A percentile compares a stretch with the other conserved stretches of the same genome.
These are phyloP conservation scores for Flaveria bidentis DNA, from an alignment of 129 eudicot genomes.

Conservation along the genomic window DNA sequence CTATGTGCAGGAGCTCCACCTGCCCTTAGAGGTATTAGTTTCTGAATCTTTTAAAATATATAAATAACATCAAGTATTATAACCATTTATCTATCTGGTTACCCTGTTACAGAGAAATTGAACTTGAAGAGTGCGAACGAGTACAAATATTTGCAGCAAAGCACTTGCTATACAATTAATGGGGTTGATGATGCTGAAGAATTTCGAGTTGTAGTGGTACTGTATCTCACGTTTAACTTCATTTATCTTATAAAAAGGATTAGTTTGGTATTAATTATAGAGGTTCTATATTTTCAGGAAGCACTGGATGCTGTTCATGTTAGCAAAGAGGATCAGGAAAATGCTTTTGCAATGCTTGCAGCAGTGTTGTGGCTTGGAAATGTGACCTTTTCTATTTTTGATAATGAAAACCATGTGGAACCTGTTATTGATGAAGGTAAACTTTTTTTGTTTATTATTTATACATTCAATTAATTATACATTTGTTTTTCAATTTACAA, in stretches of 20 bases:
- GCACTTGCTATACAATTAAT: conserved; percentile 79
- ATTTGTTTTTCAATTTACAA: not conserved
- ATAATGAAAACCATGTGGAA: conserved; percentile 88
- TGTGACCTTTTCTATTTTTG: conserved; percentile 66
- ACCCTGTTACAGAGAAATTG: conserved; percentile 62
- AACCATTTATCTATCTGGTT: conserved; percentile 6
- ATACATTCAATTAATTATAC: not conserved
- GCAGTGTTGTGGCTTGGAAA: conserved; percentile 96
- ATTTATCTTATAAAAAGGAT: not conserved
- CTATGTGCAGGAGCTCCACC: conserved; percentile 98
- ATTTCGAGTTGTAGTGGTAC: conserved; percentile 73
- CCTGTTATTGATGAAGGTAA: conserved; percentile 89
- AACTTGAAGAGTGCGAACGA: conserved; percentile 63
- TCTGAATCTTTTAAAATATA: not conserved
- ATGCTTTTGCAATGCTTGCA: conserved; percentile 91
- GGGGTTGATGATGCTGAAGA: conserved; percentile 97
- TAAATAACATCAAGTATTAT: not conserved
- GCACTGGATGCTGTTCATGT: conserved; percentile 96
- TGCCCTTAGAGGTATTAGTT: conserved; percentile 64
- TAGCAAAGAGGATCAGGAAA: conserved; percentile 80
- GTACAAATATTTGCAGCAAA: conserved; percentile 79
- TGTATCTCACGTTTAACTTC: not conserved
- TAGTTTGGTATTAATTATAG: not conserved
- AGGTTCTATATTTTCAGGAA: conserved; percentile 53
- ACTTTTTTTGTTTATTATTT: not conserved